phyloP scores from a whole-genome alignment of 768 basidiomycete species.

The Trametes maxima region DNA sequence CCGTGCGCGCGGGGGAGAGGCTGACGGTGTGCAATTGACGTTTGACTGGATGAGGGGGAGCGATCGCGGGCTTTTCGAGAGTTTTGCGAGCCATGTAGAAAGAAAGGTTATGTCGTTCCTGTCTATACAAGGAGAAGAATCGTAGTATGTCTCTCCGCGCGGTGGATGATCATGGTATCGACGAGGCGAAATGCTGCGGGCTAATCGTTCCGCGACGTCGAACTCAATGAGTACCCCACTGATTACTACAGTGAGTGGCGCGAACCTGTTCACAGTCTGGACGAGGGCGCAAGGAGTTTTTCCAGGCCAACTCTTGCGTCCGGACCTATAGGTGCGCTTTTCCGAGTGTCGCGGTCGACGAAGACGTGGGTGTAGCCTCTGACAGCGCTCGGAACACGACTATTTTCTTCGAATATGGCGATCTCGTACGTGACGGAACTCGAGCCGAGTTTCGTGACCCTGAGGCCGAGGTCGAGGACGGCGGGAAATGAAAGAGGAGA shows the following conservation, averaged over 20 bases:
- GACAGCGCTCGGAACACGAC: slow-evolving; percentile 41
- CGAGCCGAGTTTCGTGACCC: slow-evolving; percentile 66
- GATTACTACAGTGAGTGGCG: background rate
- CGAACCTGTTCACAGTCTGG: slow-evolving; percentile 11
- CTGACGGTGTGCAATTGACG: slow-evolving; percentile 34
- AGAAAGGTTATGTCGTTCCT: background rate
- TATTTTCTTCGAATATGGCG: slow-evolving; percentile 62
- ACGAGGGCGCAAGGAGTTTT: slow-evolving; percentile 32
- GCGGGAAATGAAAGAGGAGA: slow-evolving; percentile 74
- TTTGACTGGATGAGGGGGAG: slow-evolving; percentile 66
- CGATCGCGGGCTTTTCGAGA: slow-evolving; percentile 62
- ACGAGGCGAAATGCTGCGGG: background rate
- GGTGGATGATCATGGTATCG: too few species aligned
- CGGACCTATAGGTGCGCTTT: slow-evolving; percentile 51
- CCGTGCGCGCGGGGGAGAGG: slow-evolving; percentile 17
- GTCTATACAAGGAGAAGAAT: background rate
- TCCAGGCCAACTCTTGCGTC: slow-evolving; percentile 49
- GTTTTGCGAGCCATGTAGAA: slow-evolving; percentile 66
- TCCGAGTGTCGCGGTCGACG: slow-evolving; percentile 61
- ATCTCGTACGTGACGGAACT: slow-evolving; percentile 83
- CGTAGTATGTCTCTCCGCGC: background rate
- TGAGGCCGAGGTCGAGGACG: slow-evolving; percentile 67
- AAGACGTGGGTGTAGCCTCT: slow-evolving; percentile 84
- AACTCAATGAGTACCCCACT: too few species aligned
- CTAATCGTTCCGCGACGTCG: too few species aligned